phyloP scores from a whole-genome alignment of 257 asterid species.

The Forsythia suspensa region DNA sequence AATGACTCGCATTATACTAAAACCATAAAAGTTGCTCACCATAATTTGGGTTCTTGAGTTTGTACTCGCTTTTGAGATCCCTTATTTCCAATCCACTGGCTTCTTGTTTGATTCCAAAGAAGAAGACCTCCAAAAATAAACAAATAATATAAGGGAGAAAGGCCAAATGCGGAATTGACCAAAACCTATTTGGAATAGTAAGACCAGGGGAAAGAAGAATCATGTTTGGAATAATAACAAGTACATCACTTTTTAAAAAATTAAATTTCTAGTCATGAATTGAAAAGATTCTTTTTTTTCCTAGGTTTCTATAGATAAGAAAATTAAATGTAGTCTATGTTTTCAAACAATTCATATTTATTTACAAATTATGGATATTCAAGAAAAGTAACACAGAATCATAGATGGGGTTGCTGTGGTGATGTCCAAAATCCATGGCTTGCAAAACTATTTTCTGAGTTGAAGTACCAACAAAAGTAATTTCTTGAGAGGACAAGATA shows the following conservation, averaged over 20 bases:
- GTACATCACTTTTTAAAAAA: neutral
- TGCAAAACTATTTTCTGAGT: neutral
- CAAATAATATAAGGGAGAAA: neutral
- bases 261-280: neutral
- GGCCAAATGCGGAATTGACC: neutral
- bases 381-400: neutral
- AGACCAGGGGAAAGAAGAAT: neutral
- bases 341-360: neutral
- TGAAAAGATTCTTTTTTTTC: too few relatives aligned
- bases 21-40: conserved; percentile 38
- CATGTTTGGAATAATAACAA: neutral
- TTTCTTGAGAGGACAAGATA: neutral
- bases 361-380: neutral
- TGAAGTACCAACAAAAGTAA: neutral
- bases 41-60: conserved; percentile 58
- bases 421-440: neutral
- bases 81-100: conserved; percentile 81
- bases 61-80: conserved; percentile 40
- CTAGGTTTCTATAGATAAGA: neutral
- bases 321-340: too few relatives aligned
- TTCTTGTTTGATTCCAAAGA: conserved; percentile 89
- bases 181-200: neutral
- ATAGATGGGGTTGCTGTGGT: neutral
- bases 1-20: neutral
- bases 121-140: conserved; percentile 57